Base-by-base conservation (phyloP, 2,329 filamentous ascomycete genomes). In the Lasiodiplodia sp. region DNA sequence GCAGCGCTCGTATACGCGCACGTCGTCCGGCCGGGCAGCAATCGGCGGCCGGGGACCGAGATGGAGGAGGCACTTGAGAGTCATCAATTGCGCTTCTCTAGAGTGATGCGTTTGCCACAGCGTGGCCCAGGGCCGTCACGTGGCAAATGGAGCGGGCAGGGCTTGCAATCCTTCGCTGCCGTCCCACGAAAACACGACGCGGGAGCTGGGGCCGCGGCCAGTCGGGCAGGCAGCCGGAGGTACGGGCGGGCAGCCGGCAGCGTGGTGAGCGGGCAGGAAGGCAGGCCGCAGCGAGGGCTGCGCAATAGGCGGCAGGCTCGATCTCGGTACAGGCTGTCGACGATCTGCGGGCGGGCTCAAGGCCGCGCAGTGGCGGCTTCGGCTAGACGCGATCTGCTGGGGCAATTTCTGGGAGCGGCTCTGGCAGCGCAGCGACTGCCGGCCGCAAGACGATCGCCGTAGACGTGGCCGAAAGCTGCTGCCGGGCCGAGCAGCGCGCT, bases 291-390 rank as follows among this genome's bases (percentile, higher is more conserved):
- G 23, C 23, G 23, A 23, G 23, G 23, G 23, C 23, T 4, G 55
- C 21, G 31, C 55, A 25, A 57, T 21, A 57, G 55, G 58, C 58
- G 37, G 53, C 31, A n/a, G 53, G 53, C 53, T 21, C 44, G 28
- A 31, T 38, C 57, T n/a, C 37, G 31, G 38, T 21, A 47, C 38
- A 47, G 57, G 37, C n/a, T 23, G 56, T 58, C 16, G 56, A 12
- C 16, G 58, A 63, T 63, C 58, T 34, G 58, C 58, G 23, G 40
- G 58, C 58, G 58, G 58, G 58, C 58, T 49, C 58, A 63, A 63
- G 40, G 58, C 58, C 58, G 58, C 40, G 58, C 23, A 44, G 57
- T n/a, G 14, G 53, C 25, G 51, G 51, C 23, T 25, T 40, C 56
- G 37, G 56, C 56, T 40, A 25, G 56, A 37, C 57, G 25, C 38